A percentile compares a stretch with the other conserved stretches of the same genome.
Conservation (phyloP, 345 rosid genomes). For the Linum tenue region DNA sequence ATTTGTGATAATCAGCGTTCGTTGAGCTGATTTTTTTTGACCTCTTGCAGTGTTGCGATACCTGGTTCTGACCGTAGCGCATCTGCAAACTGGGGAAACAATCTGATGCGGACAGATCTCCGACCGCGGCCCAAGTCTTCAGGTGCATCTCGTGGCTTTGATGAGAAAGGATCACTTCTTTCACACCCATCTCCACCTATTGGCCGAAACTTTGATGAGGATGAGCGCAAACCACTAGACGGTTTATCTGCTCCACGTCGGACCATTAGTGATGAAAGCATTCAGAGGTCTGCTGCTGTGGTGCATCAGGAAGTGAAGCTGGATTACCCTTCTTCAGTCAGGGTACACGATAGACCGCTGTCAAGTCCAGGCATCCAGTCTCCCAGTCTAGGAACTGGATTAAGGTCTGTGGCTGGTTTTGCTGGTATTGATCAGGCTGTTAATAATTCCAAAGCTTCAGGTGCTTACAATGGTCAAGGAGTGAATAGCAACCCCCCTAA, state of each 20-base stretch:
- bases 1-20: background rate
- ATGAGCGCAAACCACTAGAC: slow-evolving; percentile 20
- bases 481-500: slow-evolving; percentile 14
- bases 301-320: slow-evolving; percentile 9
- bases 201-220: slow-evolving; percentile 25
- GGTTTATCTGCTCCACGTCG: slow-evolving; percentile 5
- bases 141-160: slow-evolving; percentile 11
- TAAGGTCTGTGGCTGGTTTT: slow-evolving; percentile 2
- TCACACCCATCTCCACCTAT: slow-evolving; percentile 11
- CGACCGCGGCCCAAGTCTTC: slow-evolving; percentile 22
- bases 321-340: slow-evolving; percentile 6
- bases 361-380: slow-evolving; percentile 9
- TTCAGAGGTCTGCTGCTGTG: background rate
- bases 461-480: background rate
- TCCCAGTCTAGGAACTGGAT: slow-evolving; percentile 3
- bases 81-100: slow-evolving; percentile 11
- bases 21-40: background rate
- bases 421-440: slow-evolving; percentile 6
- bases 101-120: slow-evolving; percentile 16
- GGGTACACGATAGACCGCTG: slow-evolving; percentile 13
- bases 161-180: slow-evolving; percentile 19
- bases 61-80: slow-evolving; percentile 14
- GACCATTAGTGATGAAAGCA: slow-evolving; percentile 12
- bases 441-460: slow-evolving; percentile 1
- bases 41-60: slow-evolving; percentile 10